Evolutionary conservation across 345 rosid species (phyloP).

Genomic region (Cardiospermum halicacabum): DNA sequence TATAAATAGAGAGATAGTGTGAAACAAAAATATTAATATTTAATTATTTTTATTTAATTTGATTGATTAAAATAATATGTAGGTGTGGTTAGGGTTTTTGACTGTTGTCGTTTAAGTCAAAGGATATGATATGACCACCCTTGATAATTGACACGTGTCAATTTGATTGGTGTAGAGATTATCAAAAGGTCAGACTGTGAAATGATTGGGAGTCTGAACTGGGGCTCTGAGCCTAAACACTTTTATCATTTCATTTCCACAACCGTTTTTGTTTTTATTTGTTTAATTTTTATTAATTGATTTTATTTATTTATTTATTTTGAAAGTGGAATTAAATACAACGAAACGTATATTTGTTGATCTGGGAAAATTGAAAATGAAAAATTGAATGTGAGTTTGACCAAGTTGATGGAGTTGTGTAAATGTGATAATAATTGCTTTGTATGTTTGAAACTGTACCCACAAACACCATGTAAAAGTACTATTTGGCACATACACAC

Average conservation of each 20-base stretch:
- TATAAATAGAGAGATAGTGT: constrained; percentile 26
- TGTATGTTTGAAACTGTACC: background rate
- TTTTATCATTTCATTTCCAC: too few relatives aligned
- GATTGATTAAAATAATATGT: background rate
- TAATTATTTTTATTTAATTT: background rate
- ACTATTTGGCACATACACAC: background rate
- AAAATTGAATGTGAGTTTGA: too few relatives aligned
- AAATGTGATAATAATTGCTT: background rate
- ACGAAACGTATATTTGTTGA: constrained; percentile 4
- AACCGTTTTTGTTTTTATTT: too few relatives aligned
- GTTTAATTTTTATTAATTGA: too few relatives aligned
- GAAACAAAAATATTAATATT: background rate
- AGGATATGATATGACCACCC: constrained; percentile 38
- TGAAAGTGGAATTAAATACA: constrained; percentile 9
- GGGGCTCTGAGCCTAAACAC: constrained; percentile 2
- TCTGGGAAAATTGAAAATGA: background rate
- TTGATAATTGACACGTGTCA: constrained; percentile 55
- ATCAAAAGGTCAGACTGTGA: constrained; percentile 53
- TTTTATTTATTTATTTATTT: too few relatives aligned
- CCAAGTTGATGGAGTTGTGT: constrained; percentile 6
- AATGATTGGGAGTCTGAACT: constrained; percentile 55
- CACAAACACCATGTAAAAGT: background rate
- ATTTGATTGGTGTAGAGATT: constrained; percentile 44
- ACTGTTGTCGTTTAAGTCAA: constrained; percentile 46
- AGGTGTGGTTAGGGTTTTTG: constrained; percentile 29